Conservation (phyloP, 75 land plant genomes). For the Adiantum capillusveneris region DNA sequence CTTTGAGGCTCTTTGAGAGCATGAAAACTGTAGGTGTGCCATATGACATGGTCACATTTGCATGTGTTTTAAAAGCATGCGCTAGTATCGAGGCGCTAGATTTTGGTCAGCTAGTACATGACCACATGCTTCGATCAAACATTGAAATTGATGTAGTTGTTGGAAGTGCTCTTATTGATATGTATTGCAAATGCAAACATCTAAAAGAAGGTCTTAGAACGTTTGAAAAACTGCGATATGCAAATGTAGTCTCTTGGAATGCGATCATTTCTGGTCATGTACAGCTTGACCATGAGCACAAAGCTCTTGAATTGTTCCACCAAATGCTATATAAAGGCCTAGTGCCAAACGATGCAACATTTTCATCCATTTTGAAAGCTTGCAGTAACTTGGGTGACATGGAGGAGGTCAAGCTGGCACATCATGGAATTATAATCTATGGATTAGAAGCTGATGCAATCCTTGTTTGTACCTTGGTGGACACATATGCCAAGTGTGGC, state of each 20-base stretch:
- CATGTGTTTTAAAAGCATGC: not conserved
- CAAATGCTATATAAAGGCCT: conserved; percentile 4
- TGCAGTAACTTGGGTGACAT: not conserved
- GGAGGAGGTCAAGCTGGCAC: not conserved
- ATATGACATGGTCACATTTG: conserved; percentile 22
- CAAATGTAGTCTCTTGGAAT: conserved; percentile 4
- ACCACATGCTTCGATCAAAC: conserved; percentile 12
- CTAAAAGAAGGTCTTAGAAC: conserved; percentile 10
- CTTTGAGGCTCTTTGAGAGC: conserved; percentile 26
- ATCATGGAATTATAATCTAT: not conserved
- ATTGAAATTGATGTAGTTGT: conserved; percentile 17
- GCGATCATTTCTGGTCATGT: not conserved
- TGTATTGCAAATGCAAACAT: conserved; percentile 20
- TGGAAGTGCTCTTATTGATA: conserved; percentile 20
- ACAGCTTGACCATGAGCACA: not conserved
- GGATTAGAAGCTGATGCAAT: not conserved
- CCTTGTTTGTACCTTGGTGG: not conserved
- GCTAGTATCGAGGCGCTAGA: not conserved
- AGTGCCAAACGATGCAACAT: not conserved
- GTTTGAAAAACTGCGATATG: conserved; percentile 1
- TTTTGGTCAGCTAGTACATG: conserved; percentile 26
- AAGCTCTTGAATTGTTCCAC: not conserved
- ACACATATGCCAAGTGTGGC: conserved; percentile 4
- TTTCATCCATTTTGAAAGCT: not conserved
- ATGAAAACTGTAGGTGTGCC: conserved; percentile 26